These are phyloP conservation scores for Pythium sukuiense DNA, from an alignment of 352 stramenopile genomes.

Conservation along the genomic window DNA sequence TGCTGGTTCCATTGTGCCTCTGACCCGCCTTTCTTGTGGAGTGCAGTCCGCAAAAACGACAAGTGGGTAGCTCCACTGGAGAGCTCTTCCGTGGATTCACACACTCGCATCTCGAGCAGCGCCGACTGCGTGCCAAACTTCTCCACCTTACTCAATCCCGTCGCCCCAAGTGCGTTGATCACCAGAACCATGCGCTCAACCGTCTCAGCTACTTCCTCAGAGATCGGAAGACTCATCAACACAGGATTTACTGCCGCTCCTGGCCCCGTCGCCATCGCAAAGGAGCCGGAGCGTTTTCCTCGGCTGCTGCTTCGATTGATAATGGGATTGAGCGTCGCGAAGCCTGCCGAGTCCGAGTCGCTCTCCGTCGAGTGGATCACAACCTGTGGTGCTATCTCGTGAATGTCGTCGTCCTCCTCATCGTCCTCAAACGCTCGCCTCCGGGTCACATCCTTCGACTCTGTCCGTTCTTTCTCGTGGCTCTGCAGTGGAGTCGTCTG, in stretches of 20 bases:
- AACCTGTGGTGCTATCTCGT: slow-evolving; percentile 45
- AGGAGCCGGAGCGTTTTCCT: slow-evolving; percentile 24
- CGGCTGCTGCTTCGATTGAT: slow-evolving; percentile 29
- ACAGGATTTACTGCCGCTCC: slow-evolving; percentile 14
- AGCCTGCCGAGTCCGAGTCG: slow-evolving; percentile 55
- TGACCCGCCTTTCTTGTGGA: slow-evolving; percentile 82
- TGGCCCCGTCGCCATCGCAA: slow-evolving; percentile 17
- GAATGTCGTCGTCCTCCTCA: slow-evolving; percentile 28
- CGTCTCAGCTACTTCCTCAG: slow-evolving; percentile 20
- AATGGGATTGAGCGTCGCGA: slow-evolving; percentile 67
- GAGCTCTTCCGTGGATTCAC: slow-evolving; percentile 13
- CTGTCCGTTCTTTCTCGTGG: not conserved
- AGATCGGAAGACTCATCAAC: slow-evolving; percentile 49
- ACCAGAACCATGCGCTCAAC: slow-evolving; percentile 39
- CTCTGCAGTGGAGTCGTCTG: not conserved
- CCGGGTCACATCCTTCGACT: not conserved
- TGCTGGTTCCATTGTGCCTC: slow-evolving; percentile 86
- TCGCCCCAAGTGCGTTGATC: slow-evolving; percentile 62
- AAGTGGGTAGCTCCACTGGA: slow-evolving; percentile 22
- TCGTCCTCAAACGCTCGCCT: not conserved
- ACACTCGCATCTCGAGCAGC: slow-evolving; percentile 58
- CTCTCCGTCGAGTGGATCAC: slow-evolving; percentile 76
- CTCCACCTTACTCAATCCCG: slow-evolving; percentile 59
- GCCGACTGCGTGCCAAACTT: slow-evolving; percentile 82
- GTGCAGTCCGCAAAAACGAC: slow-evolving; percentile 47